These are phyloP conservation scores for Cordyceps sp. DNA, from an alignment of 2,329 filamentous ascomycete species.

Conservation along the genomic window DNA sequence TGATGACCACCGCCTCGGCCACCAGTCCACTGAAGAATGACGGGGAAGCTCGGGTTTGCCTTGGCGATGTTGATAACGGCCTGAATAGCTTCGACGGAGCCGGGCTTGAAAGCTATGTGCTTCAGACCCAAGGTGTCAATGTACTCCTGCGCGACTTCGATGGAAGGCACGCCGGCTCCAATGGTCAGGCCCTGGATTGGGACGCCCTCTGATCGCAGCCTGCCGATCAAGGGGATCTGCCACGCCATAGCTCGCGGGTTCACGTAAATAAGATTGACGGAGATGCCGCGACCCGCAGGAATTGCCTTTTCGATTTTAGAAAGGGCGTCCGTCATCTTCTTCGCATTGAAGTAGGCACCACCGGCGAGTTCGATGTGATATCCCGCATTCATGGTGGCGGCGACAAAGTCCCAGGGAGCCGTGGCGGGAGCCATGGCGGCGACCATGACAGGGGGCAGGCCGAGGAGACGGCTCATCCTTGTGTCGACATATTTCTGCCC, in stretches of 20 bases:
- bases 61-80: conserved; percentile 83
- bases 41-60: conserved; percentile 85
- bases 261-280: conserved; percentile 81
- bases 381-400: conserved; percentile 86
- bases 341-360: conserved; percentile 75
- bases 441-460: conserved; percentile 75
- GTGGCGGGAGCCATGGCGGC: conserved; percentile 89
- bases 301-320: conserved; percentile 73
- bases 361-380: conserved; percentile 85
- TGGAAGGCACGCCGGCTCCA: conserved; percentile 82
- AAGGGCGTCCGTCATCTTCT: conserved; percentile 68
- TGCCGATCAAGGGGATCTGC: conserved; percentile 75
- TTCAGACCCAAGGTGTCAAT: conserved; percentile 85
- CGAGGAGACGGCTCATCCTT: conserved; percentile 80
- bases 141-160: conserved; percentile 85
- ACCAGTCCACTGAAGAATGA: conserved; percentile 88
- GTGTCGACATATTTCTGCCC: conserved; percentile 91
- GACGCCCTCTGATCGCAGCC: conserved; percentile 68
- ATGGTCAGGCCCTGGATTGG: conserved; percentile 88
- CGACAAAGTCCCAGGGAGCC: conserved; percentile 80
- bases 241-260: conserved; percentile 79
- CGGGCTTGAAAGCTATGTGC: conserved; percentile 89
- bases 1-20: conserved; percentile 88
- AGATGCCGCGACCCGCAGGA: conserved; percentile 73
- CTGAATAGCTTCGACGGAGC: conserved; percentile 76